Evolutionary conservation across 1,284 basidiomycete genomes (phyloP).

Genomic region (Agroathelia rolfsii): DNA sequence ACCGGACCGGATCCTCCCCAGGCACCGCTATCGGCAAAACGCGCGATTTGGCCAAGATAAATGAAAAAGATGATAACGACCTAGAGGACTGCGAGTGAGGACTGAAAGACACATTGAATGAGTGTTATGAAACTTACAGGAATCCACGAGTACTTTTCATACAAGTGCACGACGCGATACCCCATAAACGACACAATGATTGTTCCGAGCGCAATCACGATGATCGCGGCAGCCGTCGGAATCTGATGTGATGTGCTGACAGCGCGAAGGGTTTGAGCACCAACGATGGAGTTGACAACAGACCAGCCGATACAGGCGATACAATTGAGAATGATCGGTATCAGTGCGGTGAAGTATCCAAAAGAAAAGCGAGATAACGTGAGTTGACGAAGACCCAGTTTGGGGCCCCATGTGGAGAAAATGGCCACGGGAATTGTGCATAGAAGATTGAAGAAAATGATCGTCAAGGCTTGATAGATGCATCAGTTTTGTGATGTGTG

Average conservation of each 20-base stretch:
- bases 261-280: constrained; percentile 20
- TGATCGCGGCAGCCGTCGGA: constrained; percentile 22
- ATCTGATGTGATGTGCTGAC: constrained; percentile 19
- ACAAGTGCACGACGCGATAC: constrained; percentile 29
- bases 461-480: no score
- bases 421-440: constrained; percentile 24
- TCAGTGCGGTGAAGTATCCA: constrained; percentile 13
- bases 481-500: no score
- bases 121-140: constrained; percentile 18
- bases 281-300: constrained; percentile 28
- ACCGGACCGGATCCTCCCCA: constrained; percentile 13
- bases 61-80: constrained; percentile 20
- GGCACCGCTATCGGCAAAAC: constrained; percentile 16
- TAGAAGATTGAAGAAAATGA: constrained; percentile 28
- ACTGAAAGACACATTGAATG: not conserved
- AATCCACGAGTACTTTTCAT: constrained; percentile 29
- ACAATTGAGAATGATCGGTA: constrained; percentile 20
- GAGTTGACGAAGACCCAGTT: constrained; percentile 27
- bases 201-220: constrained; percentile 26
- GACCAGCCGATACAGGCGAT: constrained; percentile 25
- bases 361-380: constrained; percentile 25
- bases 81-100: constrained; percentile 1
- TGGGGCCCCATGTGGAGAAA: constrained; percentile 24
- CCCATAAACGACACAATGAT: constrained; percentile 30
- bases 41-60: constrained; percentile 19